Evolutionary conservation across 2,329 filamentous ascomycete genomes (phyloP).

Genomic region (Hortaea werneckii): DNA sequence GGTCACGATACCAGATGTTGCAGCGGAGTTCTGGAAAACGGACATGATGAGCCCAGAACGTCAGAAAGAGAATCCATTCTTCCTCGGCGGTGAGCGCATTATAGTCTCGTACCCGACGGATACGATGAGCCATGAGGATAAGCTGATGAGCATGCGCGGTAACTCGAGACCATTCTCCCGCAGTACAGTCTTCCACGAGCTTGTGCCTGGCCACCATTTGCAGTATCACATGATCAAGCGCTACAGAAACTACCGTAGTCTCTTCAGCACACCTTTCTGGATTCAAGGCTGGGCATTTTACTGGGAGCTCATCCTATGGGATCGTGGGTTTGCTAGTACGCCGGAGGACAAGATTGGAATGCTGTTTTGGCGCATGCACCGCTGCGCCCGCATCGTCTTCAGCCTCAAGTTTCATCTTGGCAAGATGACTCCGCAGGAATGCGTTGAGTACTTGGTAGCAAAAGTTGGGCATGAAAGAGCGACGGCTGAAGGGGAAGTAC

Average conservation of each 20-base stretch:
- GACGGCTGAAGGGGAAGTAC: slow-evolving; percentile 51
- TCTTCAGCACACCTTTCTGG: slow-evolving; percentile 50
- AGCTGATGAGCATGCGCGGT: slow-evolving; percentile 50
- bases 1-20: slow-evolving; percentile 45
- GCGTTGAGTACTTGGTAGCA: slow-evolving; percentile 47
- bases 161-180: slow-evolving; percentile 50
- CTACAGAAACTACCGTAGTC: slow-evolving; percentile 38
- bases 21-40: slow-evolving; percentile 45
- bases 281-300: slow-evolving; percentile 54
- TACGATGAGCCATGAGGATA: slow-evolving; percentile 44
- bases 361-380: slow-evolving; percentile 54
- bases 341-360: slow-evolving; percentile 47
- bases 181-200: slow-evolving; percentile 52
- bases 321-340: slow-evolving; percentile 40
- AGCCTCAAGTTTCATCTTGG: slow-evolving; percentile 50
- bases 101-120: slow-evolving; percentile 47
- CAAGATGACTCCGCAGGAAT: slow-evolving; percentile 43
- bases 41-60: slow-evolving; percentile 45
- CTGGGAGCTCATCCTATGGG: slow-evolving; percentile 52
- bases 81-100: slow-evolving; percentile 46
- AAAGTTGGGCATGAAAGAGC: slow-evolving; percentile 49
- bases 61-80: slow-evolving; percentile 50
- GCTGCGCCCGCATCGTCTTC: slow-evolving; percentile 50
- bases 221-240: slow-evolving; percentile 42
- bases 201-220: slow-evolving; percentile 49